phyloP scores from a whole-genome alignment of 345 rosid species.

The Sisymbrium irio region DNA sequence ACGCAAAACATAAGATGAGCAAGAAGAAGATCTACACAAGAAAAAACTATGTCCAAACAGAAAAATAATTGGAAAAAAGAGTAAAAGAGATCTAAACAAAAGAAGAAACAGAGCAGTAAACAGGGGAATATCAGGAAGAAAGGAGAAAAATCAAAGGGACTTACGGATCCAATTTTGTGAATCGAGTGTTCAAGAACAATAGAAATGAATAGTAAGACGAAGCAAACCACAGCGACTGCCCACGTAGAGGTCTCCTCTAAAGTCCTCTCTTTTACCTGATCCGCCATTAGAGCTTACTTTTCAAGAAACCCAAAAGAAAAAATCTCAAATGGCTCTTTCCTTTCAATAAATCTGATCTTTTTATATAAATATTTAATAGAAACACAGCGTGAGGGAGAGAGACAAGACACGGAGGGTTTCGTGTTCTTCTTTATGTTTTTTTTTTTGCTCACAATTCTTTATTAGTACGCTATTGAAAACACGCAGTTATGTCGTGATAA shows the following conservation, averaged over 20 bases:
- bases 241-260: conserved; percentile 73
- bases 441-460: not conserved
- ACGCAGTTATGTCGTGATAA: not conserved
- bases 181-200: conserved; percentile 57
- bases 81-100: not conserved
- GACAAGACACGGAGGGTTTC: not conserved
- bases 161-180: conserved; percentile 38
- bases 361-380: not conserved
- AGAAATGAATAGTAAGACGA: conserved; percentile 52
- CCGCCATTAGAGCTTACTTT: conserved; percentile 19
- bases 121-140: not conserved
- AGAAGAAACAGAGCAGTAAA: conserved; percentile 41
- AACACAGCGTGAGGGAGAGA: not conserved
- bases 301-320: not conserved
- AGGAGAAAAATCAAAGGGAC: not conserved
- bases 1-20: not conserved
- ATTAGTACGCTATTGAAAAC: conserved; percentile 1
- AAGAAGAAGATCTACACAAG: not conserved
- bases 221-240: conserved; percentile 82
- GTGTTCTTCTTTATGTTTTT: conserved; percentile 3
- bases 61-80: not conserved
- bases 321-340: not conserved
- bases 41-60: not conserved
- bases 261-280: conserved; percentile 33
- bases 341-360: not conserved